Evolutionary conservation across 2,329 filamentous ascomycete species (phyloP), one percentile per base, ranked within the genome.

Genomic region (Neonectria magnoliae): DNA sequence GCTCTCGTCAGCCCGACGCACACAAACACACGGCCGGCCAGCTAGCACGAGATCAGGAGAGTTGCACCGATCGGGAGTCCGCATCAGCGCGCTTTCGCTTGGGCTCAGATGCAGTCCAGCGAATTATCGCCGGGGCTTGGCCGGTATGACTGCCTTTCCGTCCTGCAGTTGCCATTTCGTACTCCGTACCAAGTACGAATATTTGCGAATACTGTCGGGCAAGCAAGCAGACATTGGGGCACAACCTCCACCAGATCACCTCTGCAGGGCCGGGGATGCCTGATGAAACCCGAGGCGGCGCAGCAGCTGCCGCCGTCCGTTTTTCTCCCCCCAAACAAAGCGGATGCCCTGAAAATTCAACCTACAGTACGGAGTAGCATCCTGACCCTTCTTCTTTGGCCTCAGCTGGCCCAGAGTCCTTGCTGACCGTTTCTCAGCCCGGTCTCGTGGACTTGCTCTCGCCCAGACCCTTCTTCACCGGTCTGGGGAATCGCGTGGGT

Each of bases 401-500:
- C 38, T 47, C 51, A 57, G 36, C 41, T 29, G 44, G 50, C 31
- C 27, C 41, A 50, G 44, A 22, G 42, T 25, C 42, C 20, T 55
- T 55, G 55, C 59, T 52, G 57, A 58, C 57, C 57, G 61, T 70
- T 69, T 57, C 41, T 55, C 68, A 57, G 65, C 56, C 60, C 66
- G 65, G 36, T 53, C 52, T 70, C 61, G 58, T 71, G 71, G 63
- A 60, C 62, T 60, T 52, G 20, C 59, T 44, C 52, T 64, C 60
- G 50, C 33, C 57, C 70, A 66, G 67, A 54, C 67, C 64, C 63
- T 64, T 57, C 61, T 62, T 73, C 62, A 73, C 71, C 71, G 71
- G 71, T 73, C 68, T 59, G 67, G 68, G 65, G 65, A 68, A 55
- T 64, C 63, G 64, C 66, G 64, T 67, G 66, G 55, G 71, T 70